Evolutionary conservation across 2,329 filamentous ascomycete genomes (phyloP).

Genomic region (Botrytis medusae): DNA sequence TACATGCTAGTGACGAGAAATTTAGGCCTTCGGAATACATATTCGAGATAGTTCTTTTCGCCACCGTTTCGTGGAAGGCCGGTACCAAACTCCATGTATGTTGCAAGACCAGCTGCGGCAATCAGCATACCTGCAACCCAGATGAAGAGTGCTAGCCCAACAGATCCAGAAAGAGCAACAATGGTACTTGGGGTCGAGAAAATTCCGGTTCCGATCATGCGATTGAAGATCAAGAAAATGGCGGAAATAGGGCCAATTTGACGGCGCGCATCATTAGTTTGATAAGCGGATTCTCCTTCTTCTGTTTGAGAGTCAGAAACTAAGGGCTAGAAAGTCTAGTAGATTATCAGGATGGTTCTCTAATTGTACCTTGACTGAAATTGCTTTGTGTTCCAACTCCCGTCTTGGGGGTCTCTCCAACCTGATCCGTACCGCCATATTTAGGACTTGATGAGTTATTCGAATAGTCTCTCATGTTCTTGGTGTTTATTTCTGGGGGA

Average conservation of each 20-base stretch:
- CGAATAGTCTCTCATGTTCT: conserved; percentile 5
- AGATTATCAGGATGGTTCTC: background rate
- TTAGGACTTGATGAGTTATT: background rate
- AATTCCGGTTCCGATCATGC: conserved; percentile 66
- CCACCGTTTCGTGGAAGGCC: conserved; percentile 64
- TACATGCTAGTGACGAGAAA: conserved; percentile 63
- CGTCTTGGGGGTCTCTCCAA: background rate
- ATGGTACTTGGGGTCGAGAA: conserved; percentile 63
- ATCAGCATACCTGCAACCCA: conserved; percentile 64
- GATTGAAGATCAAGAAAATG: conserved; percentile 61
- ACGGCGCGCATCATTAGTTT: conserved; percentile 40
- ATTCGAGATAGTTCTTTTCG: conserved; percentile 68
- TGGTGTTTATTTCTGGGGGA: too few relatives aligned
- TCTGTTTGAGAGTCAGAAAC: conserved; percentile 5
- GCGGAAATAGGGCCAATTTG: conserved; percentile 57
- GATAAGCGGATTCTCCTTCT: conserved; percentile 16
- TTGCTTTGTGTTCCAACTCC: conserved; percentile 13
- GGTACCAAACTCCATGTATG: conserved; percentile 66
- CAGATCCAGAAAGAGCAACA: conserved; percentile 55
- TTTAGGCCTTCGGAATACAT: conserved; percentile 58
- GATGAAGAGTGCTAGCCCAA: conserved; percentile 62
- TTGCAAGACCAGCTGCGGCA: conserved; percentile 60
- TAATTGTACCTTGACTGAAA: conserved; percentile 12
- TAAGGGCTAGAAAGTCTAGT: background rate
- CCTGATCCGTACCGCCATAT: conserved; percentile 1